These are phyloP conservation scores for Xylariaceae sp. DNA, from an alignment of 2,329 filamentous ascomycete species.

Conservation along the genomic window DNA sequence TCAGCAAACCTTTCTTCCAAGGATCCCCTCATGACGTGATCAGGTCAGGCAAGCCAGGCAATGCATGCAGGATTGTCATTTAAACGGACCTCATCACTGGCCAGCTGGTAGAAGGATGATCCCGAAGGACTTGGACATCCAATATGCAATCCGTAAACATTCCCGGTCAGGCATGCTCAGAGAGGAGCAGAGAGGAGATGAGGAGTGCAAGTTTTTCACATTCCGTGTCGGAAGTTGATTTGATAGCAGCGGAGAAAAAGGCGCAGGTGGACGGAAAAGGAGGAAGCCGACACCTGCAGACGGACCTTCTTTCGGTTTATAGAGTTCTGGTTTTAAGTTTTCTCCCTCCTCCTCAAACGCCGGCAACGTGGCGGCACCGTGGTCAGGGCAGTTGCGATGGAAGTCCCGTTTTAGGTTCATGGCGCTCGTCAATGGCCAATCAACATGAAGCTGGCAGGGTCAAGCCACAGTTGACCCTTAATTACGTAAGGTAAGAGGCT, in stretches of 20 bases:
- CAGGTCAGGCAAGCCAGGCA: neutral
- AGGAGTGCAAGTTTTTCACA: neutral
- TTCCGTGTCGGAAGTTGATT: no score
- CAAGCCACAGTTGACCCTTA: conserved; percentile 4
- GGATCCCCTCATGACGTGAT: neutral
- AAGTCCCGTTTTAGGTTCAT: no score
- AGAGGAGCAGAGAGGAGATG: neutral
- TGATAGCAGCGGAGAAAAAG: no score
- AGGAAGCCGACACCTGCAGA: no score
- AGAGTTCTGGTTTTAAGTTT: no score
- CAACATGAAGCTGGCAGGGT: neutral
- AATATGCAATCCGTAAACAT: no score
- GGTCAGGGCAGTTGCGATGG: no score
- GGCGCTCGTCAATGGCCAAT: conserved; percentile 6
- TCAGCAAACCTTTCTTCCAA: neutral
- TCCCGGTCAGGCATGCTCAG: neutral
- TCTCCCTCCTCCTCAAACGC: no score
- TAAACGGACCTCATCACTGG: neutral
- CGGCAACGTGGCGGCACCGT: no score
- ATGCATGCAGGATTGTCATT: neutral
- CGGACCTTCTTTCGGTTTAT: no score
- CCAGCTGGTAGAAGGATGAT: neutral
- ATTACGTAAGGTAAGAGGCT: neutral
- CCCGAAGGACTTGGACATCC: neutral
- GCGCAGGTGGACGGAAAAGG: no score